phyloP scores from a whole-genome alignment of 2,329 filamentous ascomycete genomes.

The Aspergillus sergii region DNA sequence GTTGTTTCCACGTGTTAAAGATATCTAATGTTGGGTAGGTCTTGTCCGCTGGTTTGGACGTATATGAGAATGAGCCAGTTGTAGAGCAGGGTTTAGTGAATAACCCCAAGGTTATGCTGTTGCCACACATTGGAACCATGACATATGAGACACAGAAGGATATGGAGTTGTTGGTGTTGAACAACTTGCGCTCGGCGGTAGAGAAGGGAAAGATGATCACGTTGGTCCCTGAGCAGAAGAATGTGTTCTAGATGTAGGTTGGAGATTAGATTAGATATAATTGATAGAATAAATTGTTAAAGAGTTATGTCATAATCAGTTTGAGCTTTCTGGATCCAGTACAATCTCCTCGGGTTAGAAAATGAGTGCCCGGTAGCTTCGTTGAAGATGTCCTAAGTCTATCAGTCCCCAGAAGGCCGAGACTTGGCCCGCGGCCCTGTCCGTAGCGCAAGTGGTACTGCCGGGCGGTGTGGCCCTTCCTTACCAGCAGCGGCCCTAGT shows the following conservation, averaged over 20 bases:
- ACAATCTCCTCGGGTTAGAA: not conserved
- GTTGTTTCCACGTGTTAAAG: not conserved
- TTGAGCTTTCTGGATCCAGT: not conserved
- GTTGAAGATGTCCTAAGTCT: not conserved
- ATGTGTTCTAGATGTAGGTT: constrained; percentile 12
- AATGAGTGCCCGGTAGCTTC: not conserved
- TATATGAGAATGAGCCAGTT: constrained; percentile 51
- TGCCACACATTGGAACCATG: constrained; percentile 63
- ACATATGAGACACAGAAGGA: constrained; percentile 64
- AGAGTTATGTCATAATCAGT: not conserved
- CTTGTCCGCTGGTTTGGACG: constrained; percentile 48
- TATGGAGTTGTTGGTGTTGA: constrained; percentile 62
- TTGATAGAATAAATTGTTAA: not conserved
- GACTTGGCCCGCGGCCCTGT: not conserved
- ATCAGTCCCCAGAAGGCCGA: not conserved
- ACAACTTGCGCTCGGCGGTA: constrained; percentile 60
- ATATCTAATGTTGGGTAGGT: constrained; percentile 30
- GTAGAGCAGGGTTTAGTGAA: constrained; percentile 51
- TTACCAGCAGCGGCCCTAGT: constrained; percentile 31
- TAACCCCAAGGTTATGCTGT: constrained; percentile 52
- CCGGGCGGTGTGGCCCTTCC: constrained; percentile 22
- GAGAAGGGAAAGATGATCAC: constrained; percentile 61
- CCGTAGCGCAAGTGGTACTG: constrained; percentile 1
- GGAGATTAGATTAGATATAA: not conserved
- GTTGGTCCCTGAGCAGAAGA: constrained; percentile 63